These are phyloP conservation scores for Azolla pinnata DNA, from an alignment of 75 land plant species.

Conservation along the genomic window DNA sequence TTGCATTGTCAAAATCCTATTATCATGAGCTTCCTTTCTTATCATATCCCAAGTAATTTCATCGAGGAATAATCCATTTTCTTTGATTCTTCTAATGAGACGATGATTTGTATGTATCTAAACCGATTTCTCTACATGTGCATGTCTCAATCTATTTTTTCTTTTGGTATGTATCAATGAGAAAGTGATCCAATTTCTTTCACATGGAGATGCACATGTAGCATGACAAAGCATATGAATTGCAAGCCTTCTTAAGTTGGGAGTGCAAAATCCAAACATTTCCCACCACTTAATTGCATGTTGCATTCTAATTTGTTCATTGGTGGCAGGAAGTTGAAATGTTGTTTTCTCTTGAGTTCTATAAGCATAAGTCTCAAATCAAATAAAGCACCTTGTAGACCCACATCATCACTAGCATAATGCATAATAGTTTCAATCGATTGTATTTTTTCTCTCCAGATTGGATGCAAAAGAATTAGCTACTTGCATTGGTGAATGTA, in stretches of 20 bases:
- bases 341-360: no score
- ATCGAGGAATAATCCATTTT: not conserved
- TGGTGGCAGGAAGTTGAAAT: not conserved
- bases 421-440: no score
- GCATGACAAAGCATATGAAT: not conserved
- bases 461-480: no score
- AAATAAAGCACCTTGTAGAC: no score
- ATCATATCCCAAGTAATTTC: no score
- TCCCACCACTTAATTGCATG: not conserved
- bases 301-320: not conserved
- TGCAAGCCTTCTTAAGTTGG: not conserved
- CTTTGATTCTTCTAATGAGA: not conserved
- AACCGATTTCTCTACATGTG: not conserved
- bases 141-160: not conserved
- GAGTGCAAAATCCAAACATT: not conserved
- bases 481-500: no score
- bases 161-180: not conserved
- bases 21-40: no score
- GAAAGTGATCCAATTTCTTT: not conserved
- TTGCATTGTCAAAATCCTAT: no score
- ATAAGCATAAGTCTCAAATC: no score
- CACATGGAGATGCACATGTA: not conserved
- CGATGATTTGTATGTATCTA: not conserved
- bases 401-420: no score
- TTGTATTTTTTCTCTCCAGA: no score